A percentile compares a stretch with the other conserved stretches of the same genome.
These are phyloP conservation scores for Hypoxylon sp. DNA, from an alignment of 2,329 filamentous ascomycete species.

Conservation along the genomic window DNA sequence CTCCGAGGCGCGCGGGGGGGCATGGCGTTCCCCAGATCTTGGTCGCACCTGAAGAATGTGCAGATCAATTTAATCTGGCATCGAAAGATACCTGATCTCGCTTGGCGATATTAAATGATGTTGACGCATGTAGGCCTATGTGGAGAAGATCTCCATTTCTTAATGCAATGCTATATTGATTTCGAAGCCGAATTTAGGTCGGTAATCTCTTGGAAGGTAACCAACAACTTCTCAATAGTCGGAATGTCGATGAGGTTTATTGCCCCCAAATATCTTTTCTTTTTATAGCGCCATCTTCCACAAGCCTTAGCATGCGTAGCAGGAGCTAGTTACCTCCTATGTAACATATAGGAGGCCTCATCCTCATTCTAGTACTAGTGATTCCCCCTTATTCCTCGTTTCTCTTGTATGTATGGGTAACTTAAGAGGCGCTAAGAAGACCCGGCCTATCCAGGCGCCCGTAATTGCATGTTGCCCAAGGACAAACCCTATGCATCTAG, in stretches of 20 bases:
- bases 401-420: neutral
- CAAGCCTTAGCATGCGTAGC: neutral
- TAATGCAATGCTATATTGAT: neutral
- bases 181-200: neutral
- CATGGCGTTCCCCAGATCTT: slow-evolving; percentile 34
- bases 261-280: neutral
- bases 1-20: slow-evolving; percentile 12
- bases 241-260: neutral
- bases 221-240: neutral
- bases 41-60: slow-evolving; percentile 24
- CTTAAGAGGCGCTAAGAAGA: neutral
- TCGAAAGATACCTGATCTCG: slow-evolving; percentile 36
- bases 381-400: neutral
- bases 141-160: neutral
- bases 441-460: slow-evolving; percentile 12
- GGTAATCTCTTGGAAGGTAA: neutral
- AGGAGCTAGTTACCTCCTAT: neutral
- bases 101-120: slow-evolving; percentile 35
- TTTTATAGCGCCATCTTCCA: neutral
- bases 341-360: neutral
- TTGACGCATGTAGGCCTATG: neutral
- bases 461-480: slow-evolving; percentile 16
- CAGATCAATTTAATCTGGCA: slow-evolving; percentile 36
- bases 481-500: slow-evolving; percentile 1
- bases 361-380: neutral